Evolutionary conservation across 805 yeast species (phyloP).

Genomic region (Cyberlindnera amylophila): DNA sequence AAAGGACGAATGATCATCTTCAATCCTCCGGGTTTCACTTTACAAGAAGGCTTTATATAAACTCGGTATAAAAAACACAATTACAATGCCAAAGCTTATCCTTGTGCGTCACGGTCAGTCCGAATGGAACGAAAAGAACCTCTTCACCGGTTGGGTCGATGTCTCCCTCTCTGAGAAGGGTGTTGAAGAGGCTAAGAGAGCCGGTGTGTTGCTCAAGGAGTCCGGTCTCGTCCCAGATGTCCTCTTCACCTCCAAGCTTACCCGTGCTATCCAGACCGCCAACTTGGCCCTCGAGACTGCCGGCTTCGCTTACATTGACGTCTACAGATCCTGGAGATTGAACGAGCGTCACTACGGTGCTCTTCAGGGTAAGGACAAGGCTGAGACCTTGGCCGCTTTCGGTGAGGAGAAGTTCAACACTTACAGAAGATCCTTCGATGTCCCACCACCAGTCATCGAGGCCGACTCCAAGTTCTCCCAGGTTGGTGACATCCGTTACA

Average conservation of each 20-base stretch:
- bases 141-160: conserved; percentile 99
- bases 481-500: conserved; percentile 80
- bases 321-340: conserved; percentile 94
- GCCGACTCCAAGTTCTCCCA: conserved; percentile 81
- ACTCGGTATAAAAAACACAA: too few relatives aligned
- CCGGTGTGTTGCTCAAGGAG: conserved; percentile 88
- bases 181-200: conserved; percentile 85
- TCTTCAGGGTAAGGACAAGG: conserved; percentile 97
- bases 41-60: background rate
- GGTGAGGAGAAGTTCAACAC: conserved; percentile 93
- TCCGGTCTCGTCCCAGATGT: conserved; percentile 82
- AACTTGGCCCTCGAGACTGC: conserved; percentile 87
- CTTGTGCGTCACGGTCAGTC: conserved; percentile 99
- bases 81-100: conserved; percentile 61
- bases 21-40: background rate
- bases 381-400: conserved; percentile 79
- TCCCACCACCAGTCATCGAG: conserved; percentile 90
- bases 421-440: conserved; percentile 96
- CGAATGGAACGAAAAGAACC: conserved; percentile 97
- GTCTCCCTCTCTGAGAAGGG: conserved; percentile 81
- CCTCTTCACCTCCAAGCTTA: conserved; percentile 83
- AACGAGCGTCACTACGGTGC: conserved; percentile 99
- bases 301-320: conserved; percentile 88
- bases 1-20: background rate
- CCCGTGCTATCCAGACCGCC: conserved; percentile 97